phyloP scores from a whole-genome alignment of 1,139 yeast genomes.

The Maudiozyma humilis region DNA sequence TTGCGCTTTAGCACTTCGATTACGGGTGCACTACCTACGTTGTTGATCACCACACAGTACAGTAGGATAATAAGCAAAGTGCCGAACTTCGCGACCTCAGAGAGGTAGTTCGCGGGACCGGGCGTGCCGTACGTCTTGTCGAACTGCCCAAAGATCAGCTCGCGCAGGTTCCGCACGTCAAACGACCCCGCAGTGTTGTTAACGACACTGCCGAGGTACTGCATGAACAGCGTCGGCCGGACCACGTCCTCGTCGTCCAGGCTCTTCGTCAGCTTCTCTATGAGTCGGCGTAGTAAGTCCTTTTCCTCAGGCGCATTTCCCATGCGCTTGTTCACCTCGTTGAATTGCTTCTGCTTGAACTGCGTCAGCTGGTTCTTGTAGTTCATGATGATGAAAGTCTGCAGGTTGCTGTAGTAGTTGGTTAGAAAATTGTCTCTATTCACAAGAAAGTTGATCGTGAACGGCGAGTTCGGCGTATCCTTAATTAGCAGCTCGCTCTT shows the following conservation, averaged over 20 bases:
- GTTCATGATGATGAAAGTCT: constrained; percentile 3
- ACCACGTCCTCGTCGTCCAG: not conserved
- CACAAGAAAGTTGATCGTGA: constrained; percentile 3
- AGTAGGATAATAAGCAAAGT: not conserved
- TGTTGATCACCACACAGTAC: not conserved
- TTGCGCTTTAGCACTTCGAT: constrained; percentile 1
- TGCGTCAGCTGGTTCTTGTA: constrained; percentile 5
- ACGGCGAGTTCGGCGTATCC: not conserved
- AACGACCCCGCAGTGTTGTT: not conserved
- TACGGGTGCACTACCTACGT: constrained; percentile 1
- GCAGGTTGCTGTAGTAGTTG: constrained; percentile 1
- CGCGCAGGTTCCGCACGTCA: not conserved
- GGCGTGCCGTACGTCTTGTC: not conserved
- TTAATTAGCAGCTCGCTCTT: not conserved
- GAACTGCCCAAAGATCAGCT: not conserved
- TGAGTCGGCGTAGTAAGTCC: not conserved
- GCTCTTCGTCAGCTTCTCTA: not conserved
- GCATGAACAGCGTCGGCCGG: not conserved
- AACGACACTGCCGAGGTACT: not conserved
- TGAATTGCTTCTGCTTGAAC: constrained; percentile 3
- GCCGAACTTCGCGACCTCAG: constrained; percentile 3
- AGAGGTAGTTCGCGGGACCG: not conserved
- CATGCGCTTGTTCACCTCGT: constrained; percentile 1
- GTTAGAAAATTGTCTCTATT: constrained; percentile 4
- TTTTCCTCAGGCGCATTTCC: not conserved